Evolutionary conservation across 148 eudicot genomes (phyloP).

Genomic region (Arctostaphylos glauca): DNA sequence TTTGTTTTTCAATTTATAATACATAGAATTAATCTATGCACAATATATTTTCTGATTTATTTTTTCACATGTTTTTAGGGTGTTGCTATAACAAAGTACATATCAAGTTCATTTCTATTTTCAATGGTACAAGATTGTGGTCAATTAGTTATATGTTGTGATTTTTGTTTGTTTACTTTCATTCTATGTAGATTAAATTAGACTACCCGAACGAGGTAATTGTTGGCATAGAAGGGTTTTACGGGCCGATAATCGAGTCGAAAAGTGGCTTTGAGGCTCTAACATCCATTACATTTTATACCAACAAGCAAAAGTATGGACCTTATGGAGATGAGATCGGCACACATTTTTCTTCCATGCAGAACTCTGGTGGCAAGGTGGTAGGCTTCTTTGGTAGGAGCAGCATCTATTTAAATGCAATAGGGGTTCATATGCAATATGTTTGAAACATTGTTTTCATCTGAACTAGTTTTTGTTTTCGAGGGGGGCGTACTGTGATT

Average conservation of each 20-base stretch:
- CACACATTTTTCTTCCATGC: constrained; percentile 1
- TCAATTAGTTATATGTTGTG: no score
- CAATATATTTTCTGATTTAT: no score
- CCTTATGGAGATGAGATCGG: constrained; percentile 17
- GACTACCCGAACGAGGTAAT: neutral
- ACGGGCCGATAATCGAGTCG: neutral
- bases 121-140: no score
- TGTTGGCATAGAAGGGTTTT: constrained; percentile 16
- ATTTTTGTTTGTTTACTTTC: no score
- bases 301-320: constrained; percentile 18
- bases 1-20: no score
- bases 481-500: no score
- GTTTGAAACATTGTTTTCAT: constrained; percentile 1
- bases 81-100: no score
- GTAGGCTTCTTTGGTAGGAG: constrained; percentile 18
- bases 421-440: constrained; percentile 23
- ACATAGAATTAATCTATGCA: no score
- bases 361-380: constrained; percentile 10
- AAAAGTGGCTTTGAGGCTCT: neutral
- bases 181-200: neutral
- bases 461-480: no score
- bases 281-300: constrained; percentile 10
- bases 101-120: no score
- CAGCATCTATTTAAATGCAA: constrained; percentile 9
- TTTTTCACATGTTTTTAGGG: no score